Conservation (phyloP, 805 yeast species). For the Teunomyces atbi region DNA sequence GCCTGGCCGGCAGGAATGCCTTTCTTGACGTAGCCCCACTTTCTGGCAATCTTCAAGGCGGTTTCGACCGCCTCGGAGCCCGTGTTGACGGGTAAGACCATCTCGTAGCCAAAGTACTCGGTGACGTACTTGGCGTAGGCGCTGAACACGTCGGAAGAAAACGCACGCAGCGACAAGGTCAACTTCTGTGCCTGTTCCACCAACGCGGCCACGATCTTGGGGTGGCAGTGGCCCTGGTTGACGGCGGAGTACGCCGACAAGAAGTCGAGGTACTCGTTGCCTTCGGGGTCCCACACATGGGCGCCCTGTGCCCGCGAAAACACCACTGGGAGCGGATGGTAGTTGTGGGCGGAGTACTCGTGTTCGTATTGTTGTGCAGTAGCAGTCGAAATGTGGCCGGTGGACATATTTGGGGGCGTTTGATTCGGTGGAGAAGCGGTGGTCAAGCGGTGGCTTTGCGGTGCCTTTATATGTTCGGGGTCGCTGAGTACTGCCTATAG, state of each 20-base stretch:
- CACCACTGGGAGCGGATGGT: conserved; percentile 95
- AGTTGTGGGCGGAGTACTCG: conserved; percentile 91
- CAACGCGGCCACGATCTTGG: conserved; percentile 81
- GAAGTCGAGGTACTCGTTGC: conserved; percentile 88
- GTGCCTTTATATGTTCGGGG: conserved; percentile 2
- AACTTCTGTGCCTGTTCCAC: conserved; percentile 81
- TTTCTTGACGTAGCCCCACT: conserved; percentile 93
- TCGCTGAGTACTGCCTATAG: conserved; percentile 20
- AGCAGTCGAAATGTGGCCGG: conserved; percentile 56
- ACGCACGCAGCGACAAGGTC: conserved; percentile 90
- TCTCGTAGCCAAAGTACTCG: conserved; percentile 85
- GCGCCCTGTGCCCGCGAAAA: conserved; percentile 86
- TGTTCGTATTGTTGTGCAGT: conserved; percentile 69
- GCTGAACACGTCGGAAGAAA: conserved; percentile 86
- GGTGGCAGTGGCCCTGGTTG: conserved; percentile 98
- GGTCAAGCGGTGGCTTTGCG: not conserved
- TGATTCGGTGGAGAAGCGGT: not conserved
- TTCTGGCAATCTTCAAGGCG: conserved; percentile 88
- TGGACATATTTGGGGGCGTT: conserved; percentile 13
- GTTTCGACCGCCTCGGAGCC: conserved; percentile 99
- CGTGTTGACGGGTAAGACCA: conserved; percentile 96
- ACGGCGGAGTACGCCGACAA: conserved; percentile 95
- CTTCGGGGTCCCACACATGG: conserved; percentile 98
- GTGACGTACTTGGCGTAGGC: conserved; percentile 83
- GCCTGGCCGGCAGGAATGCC: conserved; percentile 83